Conservation (phyloP, 805 yeast genomes). For the Pichia pseudocactophila region DNA sequence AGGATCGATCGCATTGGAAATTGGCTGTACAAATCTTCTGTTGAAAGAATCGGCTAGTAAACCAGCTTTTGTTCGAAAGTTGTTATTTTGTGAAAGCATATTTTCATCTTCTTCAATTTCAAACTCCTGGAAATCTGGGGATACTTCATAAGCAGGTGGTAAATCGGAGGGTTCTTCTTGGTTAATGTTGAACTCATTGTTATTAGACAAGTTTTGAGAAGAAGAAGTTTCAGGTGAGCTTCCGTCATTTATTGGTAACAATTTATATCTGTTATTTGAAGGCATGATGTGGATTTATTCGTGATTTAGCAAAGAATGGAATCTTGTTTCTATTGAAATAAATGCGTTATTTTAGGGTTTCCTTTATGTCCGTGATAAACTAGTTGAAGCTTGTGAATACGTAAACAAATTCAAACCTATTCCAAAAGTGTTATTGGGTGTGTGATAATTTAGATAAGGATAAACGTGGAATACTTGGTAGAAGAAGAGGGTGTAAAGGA, state of each 20-base stretch:
- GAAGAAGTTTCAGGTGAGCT: background rate
- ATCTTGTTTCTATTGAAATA: too few species aligned
- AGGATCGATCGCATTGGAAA: slow-evolving; percentile 41
- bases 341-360: too few species aligned
- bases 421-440: too few species aligned
- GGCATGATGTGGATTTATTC: slow-evolving; percentile 3
- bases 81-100: background rate
- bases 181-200: too few species aligned
- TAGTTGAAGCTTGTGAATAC: too few species aligned
- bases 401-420: too few species aligned
- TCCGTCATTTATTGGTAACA: slow-evolving; percentile 2
- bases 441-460: too few species aligned
- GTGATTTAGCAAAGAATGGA: background rate
- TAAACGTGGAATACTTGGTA: too few species aligned
- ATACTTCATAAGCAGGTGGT: slow-evolving; percentile 22
- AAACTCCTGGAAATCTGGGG: slow-evolving; percentile 28
- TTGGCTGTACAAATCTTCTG: slow-evolving; percentile 32
- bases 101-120: slow-evolving; percentile 34
- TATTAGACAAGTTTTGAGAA: too few species aligned
- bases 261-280: slow-evolving; percentile 3
- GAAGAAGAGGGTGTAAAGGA: too few species aligned
- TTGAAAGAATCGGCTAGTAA: slow-evolving; percentile 31
- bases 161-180: slow-evolving; percentile 7
- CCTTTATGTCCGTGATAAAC: too few species aligned
- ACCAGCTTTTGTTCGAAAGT: slow-evolving; percentile 27